Evolutionary conservation across 2,329 filamentous ascomycete genomes (phyloP).

Genomic region (Colletotrichum tabaci): DNA sequence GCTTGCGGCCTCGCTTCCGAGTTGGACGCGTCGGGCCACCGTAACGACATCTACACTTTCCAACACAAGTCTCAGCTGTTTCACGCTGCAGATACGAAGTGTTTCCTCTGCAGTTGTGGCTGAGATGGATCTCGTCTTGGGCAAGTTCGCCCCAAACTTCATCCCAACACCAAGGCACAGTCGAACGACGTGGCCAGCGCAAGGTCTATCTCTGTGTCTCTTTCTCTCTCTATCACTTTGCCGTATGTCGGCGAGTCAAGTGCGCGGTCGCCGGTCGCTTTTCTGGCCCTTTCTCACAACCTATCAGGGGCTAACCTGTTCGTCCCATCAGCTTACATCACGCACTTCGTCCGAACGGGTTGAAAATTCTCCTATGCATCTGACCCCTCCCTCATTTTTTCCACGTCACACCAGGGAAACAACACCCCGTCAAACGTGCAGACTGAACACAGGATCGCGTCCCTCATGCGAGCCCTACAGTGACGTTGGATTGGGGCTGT

Average conservation of each 20-base stretch:
- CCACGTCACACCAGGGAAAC: neutral
- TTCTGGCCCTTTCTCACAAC: neutral
- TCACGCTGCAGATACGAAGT: conserved; percentile 14
- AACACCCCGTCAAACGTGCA: conserved; percentile 33
- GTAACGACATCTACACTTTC: neutral
- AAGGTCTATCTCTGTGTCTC: neutral
- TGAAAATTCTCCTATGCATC: conserved; percentile 8
- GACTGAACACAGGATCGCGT: conserved; percentile 8
- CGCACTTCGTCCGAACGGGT: conserved; percentile 27
- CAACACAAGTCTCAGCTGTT: neutral
- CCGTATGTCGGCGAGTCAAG: conserved; percentile 18
- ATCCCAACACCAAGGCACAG: neutral
- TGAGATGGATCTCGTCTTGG: neutral
- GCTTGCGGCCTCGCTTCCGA: neutral
- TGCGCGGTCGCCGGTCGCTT: neutral
- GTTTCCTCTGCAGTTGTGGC: conserved; percentile 15
- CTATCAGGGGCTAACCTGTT: conserved; percentile 12
- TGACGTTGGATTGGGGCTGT: conserved; percentile 21
- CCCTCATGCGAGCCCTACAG: conserved; percentile 21
- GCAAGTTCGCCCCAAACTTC: neutral
- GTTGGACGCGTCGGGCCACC: neutral
- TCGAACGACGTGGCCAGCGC: neutral
- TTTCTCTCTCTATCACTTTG: neutral
- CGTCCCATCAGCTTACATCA: conserved; percentile 11
- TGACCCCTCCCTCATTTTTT: conserved; percentile 19